A percentile compares a stretch with the other conserved stretches of the same genome.
Conservation (phyloP, 2,329 filamentous ascomycete species). For the Aspergillus quadricinctus region DNA sequence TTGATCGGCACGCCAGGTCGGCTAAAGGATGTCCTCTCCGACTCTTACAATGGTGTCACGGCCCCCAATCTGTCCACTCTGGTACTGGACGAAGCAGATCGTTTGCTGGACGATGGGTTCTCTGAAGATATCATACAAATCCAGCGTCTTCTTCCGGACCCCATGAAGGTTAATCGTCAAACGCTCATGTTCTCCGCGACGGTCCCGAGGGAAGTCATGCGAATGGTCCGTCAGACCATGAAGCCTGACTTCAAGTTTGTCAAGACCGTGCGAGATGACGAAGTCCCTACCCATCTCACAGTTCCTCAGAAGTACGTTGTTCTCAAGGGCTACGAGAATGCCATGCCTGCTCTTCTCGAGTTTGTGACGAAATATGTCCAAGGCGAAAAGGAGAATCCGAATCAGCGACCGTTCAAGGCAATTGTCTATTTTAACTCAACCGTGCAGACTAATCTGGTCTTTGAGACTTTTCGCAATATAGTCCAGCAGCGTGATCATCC, state of each 20-base stretch:
- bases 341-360: slow-evolving; percentile 72
- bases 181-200: slow-evolving; percentile 96
- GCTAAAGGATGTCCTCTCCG: slow-evolving; percentile 72
- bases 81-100: slow-evolving; percentile 64
- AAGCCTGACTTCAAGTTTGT: slow-evolving; percentile 83
- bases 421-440: slow-evolving; percentile 88
- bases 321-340: slow-evolving; percentile 67
- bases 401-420: slow-evolving; percentile 75
- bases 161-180: slow-evolving; percentile 65
- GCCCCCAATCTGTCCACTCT: slow-evolving; percentile 58
- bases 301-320: slow-evolving; percentile 75
- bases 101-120: slow-evolving; percentile 65
- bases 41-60: slow-evolving; percentile 57
- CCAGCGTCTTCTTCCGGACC: slow-evolving; percentile 58
- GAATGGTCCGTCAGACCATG: slow-evolving; percentile 72
- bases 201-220: slow-evolving; percentile 76
- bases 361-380: slow-evolving; percentile 61
- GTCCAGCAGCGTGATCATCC: slow-evolving; percentile 26
- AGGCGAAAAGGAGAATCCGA: slow-evolving; percentile 34
- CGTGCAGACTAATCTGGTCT: slow-evolving; percentile 63
- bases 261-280: slow-evolving; percentile 78
- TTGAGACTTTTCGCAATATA: slow-evolving; percentile 54
- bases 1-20: slow-evolving; percentile 88
- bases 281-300: slow-evolving; percentile 76
- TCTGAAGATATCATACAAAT: slow-evolving; percentile 62